These are phyloP conservation scores for Ceratobasidium sp. DNA, from an alignment of 1,284 basidiomycete species.

Conservation along the genomic window DNA sequence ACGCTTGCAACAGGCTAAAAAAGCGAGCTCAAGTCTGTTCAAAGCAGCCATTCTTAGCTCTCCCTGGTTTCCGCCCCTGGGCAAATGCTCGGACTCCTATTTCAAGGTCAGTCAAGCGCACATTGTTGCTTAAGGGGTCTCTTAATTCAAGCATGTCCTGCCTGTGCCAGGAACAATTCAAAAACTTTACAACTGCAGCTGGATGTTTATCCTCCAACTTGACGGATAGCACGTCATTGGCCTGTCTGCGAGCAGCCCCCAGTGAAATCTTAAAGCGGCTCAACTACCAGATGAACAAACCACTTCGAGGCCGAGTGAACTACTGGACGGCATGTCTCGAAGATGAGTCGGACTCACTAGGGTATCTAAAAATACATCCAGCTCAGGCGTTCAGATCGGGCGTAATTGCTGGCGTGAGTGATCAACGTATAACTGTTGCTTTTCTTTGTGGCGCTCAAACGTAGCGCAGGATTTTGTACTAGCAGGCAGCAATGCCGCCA, in stretches of 20 bases:
- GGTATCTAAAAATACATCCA: slow-evolving; percentile 26
- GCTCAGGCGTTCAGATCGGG: slow-evolving; percentile 1
- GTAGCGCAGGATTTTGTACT: slow-evolving; percentile 9
- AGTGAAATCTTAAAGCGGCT: neutral
- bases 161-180: slow-evolving; percentile 13
- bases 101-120: neutral
- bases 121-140: neutral
- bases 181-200: neutral
- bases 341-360: neutral
- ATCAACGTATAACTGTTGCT: neutral
- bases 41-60: slow-evolving; percentile 11
- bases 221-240: neutral
- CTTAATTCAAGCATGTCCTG: neutral
- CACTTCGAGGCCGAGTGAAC: slow-evolving; percentile 1
- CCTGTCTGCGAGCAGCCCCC: slow-evolving; percentile 7
- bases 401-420: slow-evolving; percentile 18
- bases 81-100: slow-evolving; percentile 16
- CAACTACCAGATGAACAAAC: slow-evolving; percentile 31
- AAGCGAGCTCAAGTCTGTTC: neutral
- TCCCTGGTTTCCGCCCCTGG: slow-evolving; percentile 16
- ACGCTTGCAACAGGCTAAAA: neutral
- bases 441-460: neutral
- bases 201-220: neutral
- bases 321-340: slow-evolving; percentile 27
- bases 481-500: slow-evolving; percentile 22